A percentile compares a stretch with the other conserved stretches of the same genome.
Conservation (phyloP, 2,329 filamentous ascomycete genomes). For the Ilyonectria destructans region DNA sequence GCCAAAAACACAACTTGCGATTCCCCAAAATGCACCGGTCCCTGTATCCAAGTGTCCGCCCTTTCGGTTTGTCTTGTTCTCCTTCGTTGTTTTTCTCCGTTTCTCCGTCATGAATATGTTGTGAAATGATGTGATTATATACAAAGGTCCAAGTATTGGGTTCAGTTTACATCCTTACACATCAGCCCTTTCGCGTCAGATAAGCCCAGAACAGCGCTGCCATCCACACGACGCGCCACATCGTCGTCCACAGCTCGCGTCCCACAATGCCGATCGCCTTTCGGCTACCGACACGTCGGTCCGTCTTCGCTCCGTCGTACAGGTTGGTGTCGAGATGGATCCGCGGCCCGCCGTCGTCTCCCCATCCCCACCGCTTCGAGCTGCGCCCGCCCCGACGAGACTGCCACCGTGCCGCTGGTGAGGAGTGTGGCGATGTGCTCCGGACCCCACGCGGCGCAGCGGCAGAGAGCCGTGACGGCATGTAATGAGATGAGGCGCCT, state of each 20-base stretch:
- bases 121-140: constrained; percentile 25
- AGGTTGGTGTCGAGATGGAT: constrained; percentile 69
- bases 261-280: constrained; percentile 63
- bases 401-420: constrained; percentile 45
- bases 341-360: constrained; percentile 62
- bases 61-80: constrained; percentile 9
- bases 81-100: constrained; percentile 9
- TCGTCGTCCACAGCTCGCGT: constrained; percentile 74
- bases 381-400: constrained; percentile 47
- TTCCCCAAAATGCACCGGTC: constrained; percentile 11
- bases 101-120: constrained; percentile 2
- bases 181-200: constrained; percentile 75
- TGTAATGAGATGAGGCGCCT: constrained; percentile 45
- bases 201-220: constrained; percentile 77
- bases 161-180: constrained; percentile 20
- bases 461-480: constrained; percentile 44
- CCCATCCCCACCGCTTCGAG: constrained; percentile 61
- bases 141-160: constrained; percentile 16
- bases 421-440: constrained; percentile 40
- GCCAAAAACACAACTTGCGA: not conserved
- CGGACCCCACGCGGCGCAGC: constrained; percentile 41
- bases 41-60: constrained; percentile 7
- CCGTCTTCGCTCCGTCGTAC: constrained; percentile 58
- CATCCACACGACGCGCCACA: constrained; percentile 76
- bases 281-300: constrained; percentile 47